phyloP scores from a whole-genome alignment of 2,329 filamentous ascomycete genomes.

The Fusarium chlamydosporum region DNA sequence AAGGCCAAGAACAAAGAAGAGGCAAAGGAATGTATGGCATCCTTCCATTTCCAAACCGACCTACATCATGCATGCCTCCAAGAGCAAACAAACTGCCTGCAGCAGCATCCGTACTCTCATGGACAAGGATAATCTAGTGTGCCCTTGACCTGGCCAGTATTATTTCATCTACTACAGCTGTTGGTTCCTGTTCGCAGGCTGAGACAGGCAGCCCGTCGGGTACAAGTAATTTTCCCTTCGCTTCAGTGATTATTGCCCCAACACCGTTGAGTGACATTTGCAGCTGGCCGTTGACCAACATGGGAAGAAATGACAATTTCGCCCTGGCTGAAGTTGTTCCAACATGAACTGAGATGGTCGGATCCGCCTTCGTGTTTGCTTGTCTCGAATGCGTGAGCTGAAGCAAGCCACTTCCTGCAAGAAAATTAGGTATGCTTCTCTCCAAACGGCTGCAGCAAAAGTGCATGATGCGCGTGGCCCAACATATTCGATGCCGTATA shows the following conservation, averaged over 20 bases:
- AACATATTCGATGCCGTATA: slow-evolving; percentile 9
- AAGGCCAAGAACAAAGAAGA: slow-evolving; percentile 17
- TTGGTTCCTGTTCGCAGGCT: slow-evolving; percentile 54
- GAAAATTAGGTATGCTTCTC: slow-evolving; percentile 16
- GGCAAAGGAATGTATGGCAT: slow-evolving; percentile 13
- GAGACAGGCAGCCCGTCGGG: slow-evolving; percentile 49
- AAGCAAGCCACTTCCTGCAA: slow-evolving; percentile 33
- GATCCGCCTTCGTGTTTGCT: slow-evolving; percentile 31
- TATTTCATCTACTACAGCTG: slow-evolving; percentile 36
- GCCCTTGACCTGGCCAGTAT: slow-evolving; percentile 42
- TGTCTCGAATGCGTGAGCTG: slow-evolving; percentile 6
- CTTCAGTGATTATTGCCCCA: slow-evolving; percentile 13
- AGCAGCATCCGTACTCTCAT: slow-evolving; percentile 17
- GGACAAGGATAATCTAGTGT: slow-evolving; percentile 37
- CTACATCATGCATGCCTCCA: slow-evolving; percentile 23
- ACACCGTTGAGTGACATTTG: slow-evolving; percentile 1
- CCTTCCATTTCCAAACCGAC: slow-evolving; percentile 9
- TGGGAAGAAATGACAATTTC: background rate
- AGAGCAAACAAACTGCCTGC: slow-evolving; percentile 41
- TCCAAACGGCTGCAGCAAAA: slow-evolving; percentile 16
- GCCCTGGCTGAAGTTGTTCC: slow-evolving; percentile 1
- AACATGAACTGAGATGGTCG: slow-evolving; percentile 11
- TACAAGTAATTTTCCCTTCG: slow-evolving; percentile 18
- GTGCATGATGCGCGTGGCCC: slow-evolving; percentile 22
- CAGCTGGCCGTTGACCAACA: slow-evolving; percentile 20